Evolutionary conservation across 345 rosid genomes (phyloP).

Genomic region (Ceriops decandra): DNA sequence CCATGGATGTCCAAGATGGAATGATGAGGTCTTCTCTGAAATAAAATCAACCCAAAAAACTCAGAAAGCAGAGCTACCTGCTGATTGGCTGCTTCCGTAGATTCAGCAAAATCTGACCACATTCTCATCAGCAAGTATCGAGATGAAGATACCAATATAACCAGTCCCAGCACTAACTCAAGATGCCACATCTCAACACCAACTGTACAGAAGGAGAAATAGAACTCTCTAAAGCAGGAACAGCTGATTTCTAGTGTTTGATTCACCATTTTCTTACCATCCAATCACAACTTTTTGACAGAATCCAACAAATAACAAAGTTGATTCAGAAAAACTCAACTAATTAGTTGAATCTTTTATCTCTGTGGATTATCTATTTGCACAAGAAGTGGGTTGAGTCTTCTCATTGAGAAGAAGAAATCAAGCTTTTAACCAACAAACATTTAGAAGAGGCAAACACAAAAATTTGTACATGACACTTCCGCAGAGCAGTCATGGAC

Average conservation of each 20-base stretch:
- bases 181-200: constrained; percentile 81
- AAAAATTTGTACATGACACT: constrained; percentile 51
- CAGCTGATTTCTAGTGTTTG: neutral
- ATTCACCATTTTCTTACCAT: neutral
- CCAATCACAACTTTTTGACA: too few relatives aligned
- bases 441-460: constrained; percentile 13
- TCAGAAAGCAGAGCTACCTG: constrained; percentile 44
- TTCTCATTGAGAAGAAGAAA: constrained; percentile 1
- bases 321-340: too few relatives aligned
- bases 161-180: constrained; percentile 58
- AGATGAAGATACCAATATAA: constrained; percentile 62
- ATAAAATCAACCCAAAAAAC: neutral
- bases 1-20: neutral
- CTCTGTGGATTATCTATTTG: neutral
- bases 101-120: constrained; percentile 84
- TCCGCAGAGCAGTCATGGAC: constrained; percentile 59
- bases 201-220: constrained; percentile 46
- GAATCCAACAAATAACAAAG: too few relatives aligned
- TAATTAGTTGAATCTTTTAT: neutral
- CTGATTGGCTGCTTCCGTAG: constrained; percentile 74
- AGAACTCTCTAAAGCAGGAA: neutral
- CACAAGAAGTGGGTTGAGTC: neutral
- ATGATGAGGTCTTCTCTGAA: neutral
- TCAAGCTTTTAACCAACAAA: neutral
- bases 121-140: constrained; percentile 60